Percentiles rank a stretch among this genome's conserved stretches.
These are phyloP conservation scores for Metschnikowia continentalis DNA, from an alignment of 805 yeast species.

Conservation along the genomic window DNA sequence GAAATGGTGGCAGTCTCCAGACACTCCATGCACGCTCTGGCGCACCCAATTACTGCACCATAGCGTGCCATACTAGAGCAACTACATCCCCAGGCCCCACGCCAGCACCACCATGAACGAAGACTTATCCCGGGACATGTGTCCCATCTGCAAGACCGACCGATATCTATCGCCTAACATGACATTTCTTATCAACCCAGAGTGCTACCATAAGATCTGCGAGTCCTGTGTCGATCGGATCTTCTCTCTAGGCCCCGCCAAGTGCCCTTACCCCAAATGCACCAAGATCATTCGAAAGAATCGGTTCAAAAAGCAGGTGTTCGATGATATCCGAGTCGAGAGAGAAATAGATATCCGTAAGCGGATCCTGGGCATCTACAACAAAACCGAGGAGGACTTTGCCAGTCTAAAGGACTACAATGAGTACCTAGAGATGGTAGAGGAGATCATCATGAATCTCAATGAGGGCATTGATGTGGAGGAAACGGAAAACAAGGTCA, in stretches of 20 bases:
- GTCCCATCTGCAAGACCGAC: constrained; percentile 97
- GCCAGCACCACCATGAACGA: constrained; percentile 24
- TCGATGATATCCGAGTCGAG: constrained; percentile 87
- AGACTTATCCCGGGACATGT: constrained; percentile 68
- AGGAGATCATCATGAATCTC: constrained; percentile 72
- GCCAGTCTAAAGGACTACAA: constrained; percentile 57
- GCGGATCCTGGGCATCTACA: constrained; percentile 71
- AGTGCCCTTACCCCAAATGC: constrained; percentile 92
- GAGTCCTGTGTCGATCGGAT: constrained; percentile 95
- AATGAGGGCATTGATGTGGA: constrained; percentile 67
- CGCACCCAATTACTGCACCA: background rate
- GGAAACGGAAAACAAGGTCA: constrained; percentile 60
- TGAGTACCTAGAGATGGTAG: constrained; percentile 77
- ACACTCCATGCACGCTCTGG: background rate
- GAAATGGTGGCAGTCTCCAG: background rate
- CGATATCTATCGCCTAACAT: constrained; percentile 90
- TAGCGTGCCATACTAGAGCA: background rate
- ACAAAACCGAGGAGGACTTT: constrained; percentile 76
- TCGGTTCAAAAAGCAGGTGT: constrained; percentile 85
- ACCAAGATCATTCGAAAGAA: constrained; percentile 82
- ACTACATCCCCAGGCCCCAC: background rate
- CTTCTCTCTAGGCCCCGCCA: constrained; percentile 91
- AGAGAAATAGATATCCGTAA: constrained; percentile 88
- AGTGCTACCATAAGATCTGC: constrained; percentile 96
- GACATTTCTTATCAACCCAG: constrained; percentile 89